phyloP scores from a whole-genome alignment of 1,284 basidiomycete genomes.

The Sporisorium scitamineum region DNA sequence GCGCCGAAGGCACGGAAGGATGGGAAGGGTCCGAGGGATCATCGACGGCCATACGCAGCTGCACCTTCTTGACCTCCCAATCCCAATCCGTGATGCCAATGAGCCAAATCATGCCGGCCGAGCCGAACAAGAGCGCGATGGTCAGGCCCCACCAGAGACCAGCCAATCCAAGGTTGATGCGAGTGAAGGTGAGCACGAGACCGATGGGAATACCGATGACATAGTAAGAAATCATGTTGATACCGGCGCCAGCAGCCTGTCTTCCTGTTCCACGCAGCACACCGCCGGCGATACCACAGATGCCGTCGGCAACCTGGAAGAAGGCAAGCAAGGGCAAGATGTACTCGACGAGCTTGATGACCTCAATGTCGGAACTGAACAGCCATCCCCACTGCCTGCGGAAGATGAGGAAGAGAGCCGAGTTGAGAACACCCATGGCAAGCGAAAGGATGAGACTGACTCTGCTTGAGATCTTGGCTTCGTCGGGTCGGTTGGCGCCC shows the following conservation, averaged over 20 bases:
- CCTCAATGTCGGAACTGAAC: slow-evolving; percentile 85
- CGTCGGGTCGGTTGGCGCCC: slow-evolving; percentile 67
- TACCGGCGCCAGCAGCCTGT: slow-evolving; percentile 71
- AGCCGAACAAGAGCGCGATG: slow-evolving; percentile 70
- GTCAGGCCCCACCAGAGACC: slow-evolving; percentile 72
- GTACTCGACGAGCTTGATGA: slow-evolving; percentile 77
- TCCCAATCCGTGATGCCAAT: slow-evolving; percentile 71
- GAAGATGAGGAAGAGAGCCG: slow-evolving; percentile 79
- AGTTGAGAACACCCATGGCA: slow-evolving; percentile 69
- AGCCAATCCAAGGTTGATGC: slow-evolving; percentile 64
- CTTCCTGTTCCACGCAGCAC: slow-evolving; percentile 83
- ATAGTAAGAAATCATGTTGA: slow-evolving; percentile 73
- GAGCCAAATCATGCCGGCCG: slow-evolving; percentile 66
- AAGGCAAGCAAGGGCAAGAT: slow-evolving; percentile 80
- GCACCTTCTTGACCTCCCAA: slow-evolving; percentile 58
- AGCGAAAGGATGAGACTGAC: slow-evolving; percentile 59
- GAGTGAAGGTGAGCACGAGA: slow-evolving; percentile 71
- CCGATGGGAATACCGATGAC: slow-evolving; percentile 71
- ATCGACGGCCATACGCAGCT: slow-evolving; percentile 50
- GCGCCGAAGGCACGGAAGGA: slow-evolving; percentile 1
- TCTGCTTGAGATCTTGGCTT: slow-evolving; percentile 65
- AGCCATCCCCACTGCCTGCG: slow-evolving; percentile 81
- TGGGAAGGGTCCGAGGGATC: slow-evolving; percentile 36
- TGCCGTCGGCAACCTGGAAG: slow-evolving; percentile 78
- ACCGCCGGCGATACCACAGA: slow-evolving; percentile 78